Percentiles rank a stretch among this genome's conserved stretches.
These are phyloP conservation scores for Ogataea nakhonphanomensis DNA, from an alignment of 805 yeast genomes.

Conservation along the genomic window DNA sequence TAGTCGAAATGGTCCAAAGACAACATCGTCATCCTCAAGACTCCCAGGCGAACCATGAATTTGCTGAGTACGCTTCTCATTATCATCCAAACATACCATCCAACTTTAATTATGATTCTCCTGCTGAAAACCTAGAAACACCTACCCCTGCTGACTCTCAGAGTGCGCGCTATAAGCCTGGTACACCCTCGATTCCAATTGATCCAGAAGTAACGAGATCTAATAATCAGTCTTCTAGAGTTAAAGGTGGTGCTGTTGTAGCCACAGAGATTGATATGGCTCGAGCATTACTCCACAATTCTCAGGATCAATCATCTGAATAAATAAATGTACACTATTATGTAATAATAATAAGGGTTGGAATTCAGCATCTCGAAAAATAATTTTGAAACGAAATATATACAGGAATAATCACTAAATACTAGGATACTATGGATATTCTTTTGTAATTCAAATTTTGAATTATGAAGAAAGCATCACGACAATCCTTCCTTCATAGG, in stretches of 20 bases:
- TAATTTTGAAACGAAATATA: neutral
- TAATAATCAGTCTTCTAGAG: neutral
- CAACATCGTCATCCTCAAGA: conserved; percentile 19
- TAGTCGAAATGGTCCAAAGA: conserved; percentile 54
- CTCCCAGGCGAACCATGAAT: conserved; percentile 10
- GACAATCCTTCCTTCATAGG: neutral
- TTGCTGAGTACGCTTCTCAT: conserved; percentile 11
- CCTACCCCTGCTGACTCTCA: conserved; percentile 54
- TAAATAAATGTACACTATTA: neutral
- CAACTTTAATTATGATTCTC: conserved; percentile 8
- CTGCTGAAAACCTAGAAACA: conserved; percentile 44
- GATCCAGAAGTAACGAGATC: conserved; percentile 8
- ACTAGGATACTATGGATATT: neutral
- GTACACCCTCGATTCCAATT: conserved; percentile 4
- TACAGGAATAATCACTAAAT: neutral
- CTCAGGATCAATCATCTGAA: neutral
- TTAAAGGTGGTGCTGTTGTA: conserved; percentile 1
- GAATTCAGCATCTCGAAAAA: neutral
- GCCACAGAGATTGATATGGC: conserved; percentile 15
- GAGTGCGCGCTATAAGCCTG: neutral
- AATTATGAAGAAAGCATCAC: neutral
- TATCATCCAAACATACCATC: conserved; percentile 9
- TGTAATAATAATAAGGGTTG: neutral
- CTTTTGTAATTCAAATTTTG: neutral
- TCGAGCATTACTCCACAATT: conserved; percentile 9